Percentiles rank a stretch among this genome's conserved stretches.
These are phyloP conservation scores for Beauveria sp. DNA, from an alignment of 2,329 filamentous ascomycete species.

Conservation along the genomic window DNA sequence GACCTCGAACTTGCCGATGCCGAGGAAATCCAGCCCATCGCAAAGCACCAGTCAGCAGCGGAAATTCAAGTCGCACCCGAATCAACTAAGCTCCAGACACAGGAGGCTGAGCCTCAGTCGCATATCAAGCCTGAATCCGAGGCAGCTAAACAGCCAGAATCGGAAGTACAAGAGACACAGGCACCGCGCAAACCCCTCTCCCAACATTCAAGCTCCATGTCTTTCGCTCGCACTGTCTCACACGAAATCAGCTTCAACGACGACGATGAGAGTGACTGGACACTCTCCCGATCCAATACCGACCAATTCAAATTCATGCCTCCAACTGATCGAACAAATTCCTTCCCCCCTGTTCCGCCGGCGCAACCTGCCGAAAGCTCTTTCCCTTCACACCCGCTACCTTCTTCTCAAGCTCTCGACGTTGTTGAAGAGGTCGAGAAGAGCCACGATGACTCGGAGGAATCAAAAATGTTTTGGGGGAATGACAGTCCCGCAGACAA, in stretches of 20 bases:
- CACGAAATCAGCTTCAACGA: slow-evolving; percentile 54
- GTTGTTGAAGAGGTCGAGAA: slow-evolving; percentile 46
- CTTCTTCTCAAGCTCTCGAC: slow-evolving; percentile 44
- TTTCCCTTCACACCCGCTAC: slow-evolving; percentile 31
- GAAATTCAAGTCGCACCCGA: not conserved
- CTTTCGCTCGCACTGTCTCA: slow-evolving; percentile 57
- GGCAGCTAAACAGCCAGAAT: not conserved
- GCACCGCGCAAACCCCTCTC: slow-evolving; percentile 17
- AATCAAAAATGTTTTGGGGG: slow-evolving; percentile 16
- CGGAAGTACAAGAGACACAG: not conserved
- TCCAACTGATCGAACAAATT: slow-evolving; percentile 51
- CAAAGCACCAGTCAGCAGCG: not conserved
- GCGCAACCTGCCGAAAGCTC: slow-evolving; percentile 20
- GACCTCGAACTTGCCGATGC: not conserved
- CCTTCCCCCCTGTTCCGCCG: slow-evolving; percentile 51
- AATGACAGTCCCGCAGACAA: not conserved
- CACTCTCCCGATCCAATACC: slow-evolving; percentile 40
- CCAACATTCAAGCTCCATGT: slow-evolving; percentile 54
- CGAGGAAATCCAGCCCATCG: not conserved
- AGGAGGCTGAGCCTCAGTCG: not conserved
- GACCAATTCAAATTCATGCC: slow-evolving; percentile 56
- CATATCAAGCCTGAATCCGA: not conserved
- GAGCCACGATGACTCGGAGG: slow-evolving; percentile 31
- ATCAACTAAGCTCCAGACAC: not conserved
- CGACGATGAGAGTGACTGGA: slow-evolving; percentile 55